phyloP scores from a whole-genome alignment of 2,329 filamentous ascomycete species.

The Clarireedia paspali region DNA sequence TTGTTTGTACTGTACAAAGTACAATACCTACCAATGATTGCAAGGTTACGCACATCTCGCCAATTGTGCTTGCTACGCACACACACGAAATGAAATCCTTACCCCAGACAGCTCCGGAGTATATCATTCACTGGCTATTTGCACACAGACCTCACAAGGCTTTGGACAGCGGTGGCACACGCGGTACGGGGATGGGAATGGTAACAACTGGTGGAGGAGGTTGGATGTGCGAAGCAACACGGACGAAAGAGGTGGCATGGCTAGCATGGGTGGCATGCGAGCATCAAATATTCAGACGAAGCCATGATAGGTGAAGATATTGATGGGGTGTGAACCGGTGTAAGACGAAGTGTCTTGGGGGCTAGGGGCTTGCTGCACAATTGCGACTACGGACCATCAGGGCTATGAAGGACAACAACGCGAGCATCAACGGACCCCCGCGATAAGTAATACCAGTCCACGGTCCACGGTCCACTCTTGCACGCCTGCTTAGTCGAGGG shows the following conservation, averaged over 20 bases:
- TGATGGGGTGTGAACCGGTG: not conserved
- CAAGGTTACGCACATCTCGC: too few species aligned
- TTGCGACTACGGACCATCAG: slow-evolving; percentile 5
- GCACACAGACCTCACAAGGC: not conserved
- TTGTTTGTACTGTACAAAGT: too few species aligned
- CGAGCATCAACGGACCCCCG: not conserved
- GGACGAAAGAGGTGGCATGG: not conserved
- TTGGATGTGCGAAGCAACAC: not conserved
- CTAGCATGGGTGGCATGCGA: not conserved
- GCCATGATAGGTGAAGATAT: not conserved
- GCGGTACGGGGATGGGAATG: not conserved
- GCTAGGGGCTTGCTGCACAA: not conserved
- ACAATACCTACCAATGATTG: too few species aligned
- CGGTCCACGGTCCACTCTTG: too few species aligned
- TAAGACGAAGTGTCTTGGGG: not conserved
- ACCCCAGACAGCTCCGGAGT: not conserved
- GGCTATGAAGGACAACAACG: not conserved
- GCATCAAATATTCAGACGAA: not conserved
- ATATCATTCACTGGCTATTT: not conserved
- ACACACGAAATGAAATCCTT: too few species aligned
- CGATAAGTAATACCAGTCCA: too few species aligned
- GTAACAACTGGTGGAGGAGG: not conserved
- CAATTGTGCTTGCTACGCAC: too few species aligned
- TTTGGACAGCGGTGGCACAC: not conserved
- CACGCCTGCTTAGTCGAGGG: too few species aligned